phyloP scores from a whole-genome alignment of 768 basidiomycete genomes.

The Harrya chromipes region DNA sequence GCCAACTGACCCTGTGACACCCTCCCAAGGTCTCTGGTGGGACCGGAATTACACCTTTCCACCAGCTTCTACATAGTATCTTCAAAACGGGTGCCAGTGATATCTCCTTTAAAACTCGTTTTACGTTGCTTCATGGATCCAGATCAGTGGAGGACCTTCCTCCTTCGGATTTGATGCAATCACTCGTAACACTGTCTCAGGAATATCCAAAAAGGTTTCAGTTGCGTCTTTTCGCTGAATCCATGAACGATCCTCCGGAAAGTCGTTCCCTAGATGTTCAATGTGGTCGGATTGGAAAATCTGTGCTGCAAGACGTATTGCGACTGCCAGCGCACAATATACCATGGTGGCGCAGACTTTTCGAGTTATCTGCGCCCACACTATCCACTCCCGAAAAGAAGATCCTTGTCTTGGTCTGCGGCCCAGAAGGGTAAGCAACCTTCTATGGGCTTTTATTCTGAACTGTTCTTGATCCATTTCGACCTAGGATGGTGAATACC shows the following conservation, averaged over 20 bases:
- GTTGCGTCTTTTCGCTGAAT: conserved; percentile 63
- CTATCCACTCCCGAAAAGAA: conserved; percentile 33
- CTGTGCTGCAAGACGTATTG: conserved; percentile 44
- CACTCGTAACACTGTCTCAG: conserved; percentile 46
- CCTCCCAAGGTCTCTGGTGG: conserved; percentile 78
- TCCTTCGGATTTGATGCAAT: conserved; percentile 56
- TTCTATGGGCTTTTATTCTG: not conserved
- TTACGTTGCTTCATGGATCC: conserved; percentile 74
- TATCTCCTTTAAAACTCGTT: conserved; percentile 43
- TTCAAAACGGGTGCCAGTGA: conserved; percentile 33
- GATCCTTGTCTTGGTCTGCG: conserved; percentile 72
- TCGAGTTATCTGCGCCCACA: conserved; percentile 8
- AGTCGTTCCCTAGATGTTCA: conserved; percentile 29
- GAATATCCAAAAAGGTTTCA: conserved; percentile 54
- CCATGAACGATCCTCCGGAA: conserved; percentile 20
- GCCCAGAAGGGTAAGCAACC: conserved; percentile 74
- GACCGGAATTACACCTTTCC: conserved; percentile 84
- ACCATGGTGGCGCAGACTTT: conserved; percentile 33
- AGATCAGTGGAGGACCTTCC: conserved; percentile 61
- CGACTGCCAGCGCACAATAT: conserved; percentile 19
- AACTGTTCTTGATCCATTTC: not conserved
- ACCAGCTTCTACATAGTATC: conserved; percentile 63
- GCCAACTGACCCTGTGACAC: not conserved
- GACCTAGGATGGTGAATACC: conserved; percentile 64
- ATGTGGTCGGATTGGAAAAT: conserved; percentile 54